Base-by-base conservation (phyloP, 2,329 filamentous ascomycete genomes). In the Daldinia sp. region DNA sequence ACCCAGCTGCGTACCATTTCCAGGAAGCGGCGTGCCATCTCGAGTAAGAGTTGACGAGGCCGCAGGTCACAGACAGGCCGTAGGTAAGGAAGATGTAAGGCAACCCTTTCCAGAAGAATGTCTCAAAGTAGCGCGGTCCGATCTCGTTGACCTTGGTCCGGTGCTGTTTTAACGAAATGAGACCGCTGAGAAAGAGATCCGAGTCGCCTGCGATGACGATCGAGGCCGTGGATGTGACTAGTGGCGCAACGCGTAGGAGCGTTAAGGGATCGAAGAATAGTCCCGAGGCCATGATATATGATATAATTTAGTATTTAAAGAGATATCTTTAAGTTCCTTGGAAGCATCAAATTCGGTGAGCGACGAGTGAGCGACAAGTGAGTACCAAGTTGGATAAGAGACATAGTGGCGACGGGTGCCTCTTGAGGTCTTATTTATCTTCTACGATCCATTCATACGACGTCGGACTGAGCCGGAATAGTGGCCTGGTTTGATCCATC, bases 201-300 rank as follows among this genome's bases (percentile, higher is more conserved):
- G 84, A 82, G 74, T 85, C 82, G 44, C 77, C 76, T 13, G 83
- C 81, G 76, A 79, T 84, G 71, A 81, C 78, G 57, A 86, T 78
- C 0, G 83, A 81, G 71, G 80, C 80, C 1, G 83, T 84, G 2
- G 83, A 82, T n/a, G 82, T 82, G 69, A 86, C 70, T 26, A 86
- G 75, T 0, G 84, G 84, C 1, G 82, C 78, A 18, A 83, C 72
- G 51, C 84, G 80, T 37, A 86, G 77, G 48, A 78, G 72, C 6
- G 79, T 77, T 50, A 79, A 72, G 10, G 79, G 78, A 70, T 82
- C 78, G 72, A 80, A 77, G 73, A 83, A 80, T 44, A 71, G 66
- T 15, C 75, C 74, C 0, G 80, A 81, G 35, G 81, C 80, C 81
- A 82, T 83, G 18, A n/a, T 63, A 30, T 59, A 15, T 15, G n/a